These are phyloP conservation scores for Truncatella angustata DNA, from an alignment of 2,329 filamentous ascomycete genomes.

Conservation along the genomic window DNA sequence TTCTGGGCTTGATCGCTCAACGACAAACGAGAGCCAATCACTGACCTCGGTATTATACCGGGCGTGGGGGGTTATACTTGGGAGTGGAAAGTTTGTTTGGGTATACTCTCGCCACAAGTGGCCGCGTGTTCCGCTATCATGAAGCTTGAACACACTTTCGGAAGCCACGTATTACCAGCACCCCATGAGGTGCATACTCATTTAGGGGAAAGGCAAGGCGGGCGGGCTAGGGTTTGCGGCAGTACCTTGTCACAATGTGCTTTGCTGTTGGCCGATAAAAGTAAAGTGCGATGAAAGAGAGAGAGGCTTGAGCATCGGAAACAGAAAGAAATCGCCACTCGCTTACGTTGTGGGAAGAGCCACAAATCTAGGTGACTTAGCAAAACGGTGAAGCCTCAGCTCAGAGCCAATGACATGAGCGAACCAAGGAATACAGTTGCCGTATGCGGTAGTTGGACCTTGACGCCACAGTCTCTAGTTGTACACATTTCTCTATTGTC, in stretches of 20 bases:
- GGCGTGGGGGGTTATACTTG: too few species aligned
- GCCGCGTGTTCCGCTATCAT: neutral
- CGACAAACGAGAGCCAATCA: neutral
- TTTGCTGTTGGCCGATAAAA: neutral
- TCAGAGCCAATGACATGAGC: constrained; percentile 7
- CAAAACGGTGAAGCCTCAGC: neutral
- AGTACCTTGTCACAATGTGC: constrained; percentile 7
- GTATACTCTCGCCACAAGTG: constrained; percentile 1
- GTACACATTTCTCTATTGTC: neutral
- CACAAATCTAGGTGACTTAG: constrained; percentile 6
- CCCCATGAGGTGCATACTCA: neutral
- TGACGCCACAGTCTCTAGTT: constrained; percentile 2
- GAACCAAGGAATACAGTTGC: neutral
- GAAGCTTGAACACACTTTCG: neutral
- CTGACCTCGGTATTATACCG: neutral
- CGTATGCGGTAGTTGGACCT: constrained; percentile 8
- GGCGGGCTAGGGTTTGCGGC: neutral
- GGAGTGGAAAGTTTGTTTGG: neutral
- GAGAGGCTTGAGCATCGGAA: neutral
- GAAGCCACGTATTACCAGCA: constrained; percentile 8
- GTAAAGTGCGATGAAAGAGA: neutral
- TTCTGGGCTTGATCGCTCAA: neutral
- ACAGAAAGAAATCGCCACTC: constrained; percentile 4
- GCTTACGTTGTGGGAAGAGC: neutral
- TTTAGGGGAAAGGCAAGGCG: neutral